A percentile compares a stretch with the other conserved stretches of the same genome.
These are phyloP conservation scores for Cytospora mali DNA, from an alignment of 2,329 filamentous ascomycete genomes.

Conservation along the genomic window DNA sequence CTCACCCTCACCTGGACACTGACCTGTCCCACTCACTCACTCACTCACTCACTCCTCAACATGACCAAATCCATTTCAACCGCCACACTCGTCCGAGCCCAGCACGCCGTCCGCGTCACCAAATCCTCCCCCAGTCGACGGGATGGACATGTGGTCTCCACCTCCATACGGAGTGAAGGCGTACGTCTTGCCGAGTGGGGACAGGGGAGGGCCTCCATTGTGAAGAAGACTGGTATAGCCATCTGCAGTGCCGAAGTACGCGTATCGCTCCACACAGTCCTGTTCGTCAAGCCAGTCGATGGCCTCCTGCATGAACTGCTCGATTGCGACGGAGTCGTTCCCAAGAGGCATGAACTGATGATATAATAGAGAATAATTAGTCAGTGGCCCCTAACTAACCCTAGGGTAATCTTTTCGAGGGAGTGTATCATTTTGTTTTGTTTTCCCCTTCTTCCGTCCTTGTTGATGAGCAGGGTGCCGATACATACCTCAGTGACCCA, in stretches of 20 bases:
- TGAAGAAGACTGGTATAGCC: conserved; percentile 29
- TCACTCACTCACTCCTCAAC: neutral
- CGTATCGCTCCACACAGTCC: conserved; percentile 43
- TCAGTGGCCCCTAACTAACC: too few relatives aligned
- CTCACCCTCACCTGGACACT: too few relatives aligned
- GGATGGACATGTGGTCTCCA: neutral
- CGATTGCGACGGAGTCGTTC: conserved; percentile 28
- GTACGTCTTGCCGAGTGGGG: conserved; percentile 24
- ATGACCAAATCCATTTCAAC: too few relatives aligned
- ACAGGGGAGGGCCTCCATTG: conserved; percentile 25
- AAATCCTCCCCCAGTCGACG: neutral
- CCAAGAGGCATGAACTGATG: conserved; percentile 3
- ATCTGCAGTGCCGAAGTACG: conserved; percentile 39
- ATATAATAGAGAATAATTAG: neutral
- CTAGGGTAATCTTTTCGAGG: neutral
- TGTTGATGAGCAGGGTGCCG: neutral
- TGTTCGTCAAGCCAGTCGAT: conserved; percentile 48
- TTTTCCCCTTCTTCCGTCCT: too few relatives aligned
- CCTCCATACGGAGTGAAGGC: conserved; percentile 23
- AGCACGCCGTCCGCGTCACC: neutral
- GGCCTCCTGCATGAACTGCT: conserved; percentile 45
- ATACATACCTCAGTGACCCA: conserved; percentile 47
- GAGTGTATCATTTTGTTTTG: neutral
- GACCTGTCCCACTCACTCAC: too few relatives aligned
- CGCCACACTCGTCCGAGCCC: neutral